Evolutionary conservation across 2,329 filamentous ascomycete genomes (phyloP).

Genomic region (Fusarium tupiense): DNA sequence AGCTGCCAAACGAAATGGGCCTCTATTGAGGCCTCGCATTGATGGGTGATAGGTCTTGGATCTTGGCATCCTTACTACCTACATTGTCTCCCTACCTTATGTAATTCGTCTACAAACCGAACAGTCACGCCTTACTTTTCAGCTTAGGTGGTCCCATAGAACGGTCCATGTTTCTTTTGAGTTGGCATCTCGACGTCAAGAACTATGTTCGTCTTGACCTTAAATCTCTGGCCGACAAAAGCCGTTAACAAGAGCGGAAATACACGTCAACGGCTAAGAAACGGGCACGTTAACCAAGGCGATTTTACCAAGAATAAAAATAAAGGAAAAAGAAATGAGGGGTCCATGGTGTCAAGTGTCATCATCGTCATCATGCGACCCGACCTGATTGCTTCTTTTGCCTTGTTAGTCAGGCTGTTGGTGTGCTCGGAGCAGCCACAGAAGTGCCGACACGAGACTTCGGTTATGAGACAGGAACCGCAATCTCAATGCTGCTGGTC

Average conservation of each 20-base stretch:
- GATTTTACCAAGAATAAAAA: neutral
- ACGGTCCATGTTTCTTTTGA: neutral
- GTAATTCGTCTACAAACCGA: neutral
- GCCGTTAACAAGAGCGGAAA: conserved; percentile 12
- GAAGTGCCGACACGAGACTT: conserved; percentile 33
- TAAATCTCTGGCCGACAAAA: conserved; percentile 7
- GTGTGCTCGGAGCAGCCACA: conserved; percentile 25
- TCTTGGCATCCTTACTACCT: neutral
- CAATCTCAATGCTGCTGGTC: neutral
- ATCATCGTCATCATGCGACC: conserved; percentile 39
- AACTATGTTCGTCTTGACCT: neutral
- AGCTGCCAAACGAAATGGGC: neutral
- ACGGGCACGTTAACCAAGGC: neutral
- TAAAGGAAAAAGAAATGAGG: conserved; percentile 11
- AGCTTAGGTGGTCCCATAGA: neutral
- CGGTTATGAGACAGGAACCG: conserved; percentile 14
- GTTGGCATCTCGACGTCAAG: neutral
- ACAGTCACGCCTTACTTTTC: neutral
- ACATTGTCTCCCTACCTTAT: neutral
- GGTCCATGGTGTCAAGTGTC: conserved; percentile 34
- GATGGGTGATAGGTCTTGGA: neutral
- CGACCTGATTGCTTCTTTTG: conserved; percentile 11
- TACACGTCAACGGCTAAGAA: conserved; percentile 29
- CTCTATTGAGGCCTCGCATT: neutral
- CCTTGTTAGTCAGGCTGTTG: conserved; percentile 5